Conservation (phyloP, 2,329 filamentous ascomycete species). For the Colletotrichum higginsianum region DNA sequence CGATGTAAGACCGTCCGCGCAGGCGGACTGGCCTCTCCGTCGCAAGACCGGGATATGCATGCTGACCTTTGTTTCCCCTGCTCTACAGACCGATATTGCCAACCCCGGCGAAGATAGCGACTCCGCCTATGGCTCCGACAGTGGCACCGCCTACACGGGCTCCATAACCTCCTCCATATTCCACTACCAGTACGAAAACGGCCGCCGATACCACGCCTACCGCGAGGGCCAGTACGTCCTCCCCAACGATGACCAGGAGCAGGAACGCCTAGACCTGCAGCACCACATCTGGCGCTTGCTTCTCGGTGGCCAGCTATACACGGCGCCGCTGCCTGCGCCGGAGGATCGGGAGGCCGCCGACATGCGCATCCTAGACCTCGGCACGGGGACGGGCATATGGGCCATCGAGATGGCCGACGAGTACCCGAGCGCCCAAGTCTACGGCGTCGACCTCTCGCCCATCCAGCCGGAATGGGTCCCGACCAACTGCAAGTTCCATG, state of each 20-base stretch:
- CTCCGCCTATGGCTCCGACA: slow-evolving; percentile 54
- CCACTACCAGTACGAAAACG: slow-evolving; percentile 62
- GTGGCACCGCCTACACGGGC: slow-evolving; percentile 50
- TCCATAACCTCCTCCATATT: slow-evolving; percentile 60
- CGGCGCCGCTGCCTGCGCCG: slow-evolving; percentile 46
- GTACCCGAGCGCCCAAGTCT: slow-evolving; percentile 62
- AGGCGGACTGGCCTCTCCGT: not conserved
- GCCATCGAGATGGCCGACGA: slow-evolving; percentile 60
- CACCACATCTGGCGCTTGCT: slow-evolving; percentile 55
- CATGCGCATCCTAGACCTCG: slow-evolving; percentile 68
- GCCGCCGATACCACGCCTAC: slow-evolving; percentile 64
- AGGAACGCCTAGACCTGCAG: slow-evolving; percentile 54
- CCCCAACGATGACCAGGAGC: slow-evolving; percentile 41
- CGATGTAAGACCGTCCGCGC: slow-evolving; percentile 42
- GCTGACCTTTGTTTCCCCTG: slow-evolving; percentile 13
- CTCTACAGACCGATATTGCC: slow-evolving; percentile 16
- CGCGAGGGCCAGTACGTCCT: slow-evolving; percentile 58
- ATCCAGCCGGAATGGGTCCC: slow-evolving; percentile 72
- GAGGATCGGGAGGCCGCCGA: slow-evolving; percentile 47
- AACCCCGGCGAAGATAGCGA: slow-evolving; percentile 47
- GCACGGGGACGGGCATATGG: slow-evolving; percentile 76
- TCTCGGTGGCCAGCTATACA: slow-evolving; percentile 49
- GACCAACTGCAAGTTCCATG: slow-evolving; percentile 74
- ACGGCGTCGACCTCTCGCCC: slow-evolving; percentile 71
- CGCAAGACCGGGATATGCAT: not conserved